Base-by-base conservation (phyloP, 1,139 yeast species). In the Suzukiozyma palmioleophila region DNA sequence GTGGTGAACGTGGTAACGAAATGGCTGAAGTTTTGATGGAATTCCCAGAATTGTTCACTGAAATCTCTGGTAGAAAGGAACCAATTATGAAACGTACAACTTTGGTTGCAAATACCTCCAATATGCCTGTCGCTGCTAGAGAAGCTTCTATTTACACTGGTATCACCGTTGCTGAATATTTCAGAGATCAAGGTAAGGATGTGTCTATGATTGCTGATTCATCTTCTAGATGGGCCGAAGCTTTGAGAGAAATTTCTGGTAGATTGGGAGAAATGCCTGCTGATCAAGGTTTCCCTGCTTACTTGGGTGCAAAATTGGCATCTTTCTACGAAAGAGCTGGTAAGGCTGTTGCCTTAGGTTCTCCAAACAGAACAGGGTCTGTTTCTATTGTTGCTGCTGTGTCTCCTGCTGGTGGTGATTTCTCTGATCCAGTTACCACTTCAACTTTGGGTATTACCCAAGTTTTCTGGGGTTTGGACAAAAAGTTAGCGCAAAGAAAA, bases 241-340 rank as follows among this genome's bases (percentile, higher is more conserved):
- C 99, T 45, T 79, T 92, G 63, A 89, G 99, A 83, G 99, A 92
- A 78, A 84, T 92, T 65, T 90, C 97, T 40, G 99, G 99, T 80
- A 95, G 99, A 78, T 77, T 92, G 66, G 98, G 98, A 69, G 99
- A 94, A 75, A 92, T 92, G 99, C 99, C 99, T 62, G 99, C 99
- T 47, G 99, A 92, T 73, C 98, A 94, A 75, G 99, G 99, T 77
- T 92, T 90, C 94, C 99, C 99, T 48, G 99, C 99, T 43, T 92
- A 94, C 64, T 79, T 92, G 65, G 98, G 98, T 72, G 96, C 99
- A 41, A 92, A 92, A 66, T 79, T 92, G 59, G 97, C 99, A 42
- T 92, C 97, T 42, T 92, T 92, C 79, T 92, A 92, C 67, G 99
- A 92, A 74, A 89, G 99, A 77, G 98, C 99, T 35, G 99, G 99